A percentile compares a stretch with the other conserved stretches of the same genome.
These are phyloP conservation scores for Metschnikowia henanensis DNA, from an alignment of 805 yeast species.

Conservation along the genomic window DNA sequence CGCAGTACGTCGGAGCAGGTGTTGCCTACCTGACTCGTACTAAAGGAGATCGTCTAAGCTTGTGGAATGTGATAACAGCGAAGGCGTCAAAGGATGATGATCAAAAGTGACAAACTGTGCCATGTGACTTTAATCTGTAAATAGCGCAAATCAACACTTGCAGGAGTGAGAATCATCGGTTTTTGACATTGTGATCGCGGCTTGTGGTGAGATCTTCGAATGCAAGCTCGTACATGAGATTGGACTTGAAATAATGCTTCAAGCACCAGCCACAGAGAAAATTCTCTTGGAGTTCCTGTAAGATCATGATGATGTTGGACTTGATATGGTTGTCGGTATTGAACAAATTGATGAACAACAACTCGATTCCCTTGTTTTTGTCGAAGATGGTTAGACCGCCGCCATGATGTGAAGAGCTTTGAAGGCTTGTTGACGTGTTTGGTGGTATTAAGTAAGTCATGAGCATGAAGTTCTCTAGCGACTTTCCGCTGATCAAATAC, in stretches of 20 bases:
- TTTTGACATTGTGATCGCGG: background rate
- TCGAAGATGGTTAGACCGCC: constrained; percentile 43
- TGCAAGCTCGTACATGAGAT: constrained; percentile 41
- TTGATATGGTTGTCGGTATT: constrained; percentile 42
- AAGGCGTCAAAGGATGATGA: constrained; percentile 10
- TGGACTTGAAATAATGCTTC: constrained; percentile 34
- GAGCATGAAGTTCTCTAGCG: constrained; percentile 39
- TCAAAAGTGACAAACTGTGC: no score
- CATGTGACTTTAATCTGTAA: background rate
- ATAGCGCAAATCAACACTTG: background rate
- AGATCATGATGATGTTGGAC: constrained; percentile 39
- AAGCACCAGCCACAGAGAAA: constrained; percentile 47
- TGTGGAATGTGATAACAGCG: constrained; percentile 23
- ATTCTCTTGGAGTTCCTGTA: constrained; percentile 45
- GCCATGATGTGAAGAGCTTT: constrained; percentile 37
- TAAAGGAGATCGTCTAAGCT: constrained; percentile 51
- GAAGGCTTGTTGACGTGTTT: constrained; percentile 37
- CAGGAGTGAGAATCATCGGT: background rate
- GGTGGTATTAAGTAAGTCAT: constrained; percentile 44
- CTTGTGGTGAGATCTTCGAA: constrained; percentile 30
- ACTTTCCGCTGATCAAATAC: constrained; percentile 41
- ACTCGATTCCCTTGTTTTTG: constrained; percentile 45
- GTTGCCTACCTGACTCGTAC: constrained; percentile 56
- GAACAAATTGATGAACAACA: constrained; percentile 40
- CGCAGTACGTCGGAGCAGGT: constrained; percentile 70